phyloP scores from a whole-genome alignment of 345 rosid species.

The Eucalyptus sp. region DNA sequence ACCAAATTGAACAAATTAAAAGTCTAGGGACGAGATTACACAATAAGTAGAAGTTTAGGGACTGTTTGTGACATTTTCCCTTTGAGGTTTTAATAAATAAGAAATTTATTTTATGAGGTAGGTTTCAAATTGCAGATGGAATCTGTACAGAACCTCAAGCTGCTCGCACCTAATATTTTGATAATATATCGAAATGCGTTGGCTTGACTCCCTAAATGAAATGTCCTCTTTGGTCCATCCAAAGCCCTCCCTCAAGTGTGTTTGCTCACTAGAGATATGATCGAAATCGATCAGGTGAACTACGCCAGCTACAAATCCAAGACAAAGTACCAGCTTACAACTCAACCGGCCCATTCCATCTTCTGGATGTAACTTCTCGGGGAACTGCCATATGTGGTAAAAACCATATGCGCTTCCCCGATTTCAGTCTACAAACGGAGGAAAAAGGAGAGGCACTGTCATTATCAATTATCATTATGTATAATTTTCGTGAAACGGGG shows the following conservation, averaged over 20 bases:
- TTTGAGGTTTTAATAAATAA: too few species aligned
- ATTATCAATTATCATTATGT: rapidly evolving
- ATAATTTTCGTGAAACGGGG: neutral
- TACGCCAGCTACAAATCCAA: neutral
- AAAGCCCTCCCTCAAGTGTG: neutral
- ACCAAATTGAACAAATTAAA: too few species aligned
- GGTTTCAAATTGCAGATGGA: too few species aligned
- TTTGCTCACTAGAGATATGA: neutral
- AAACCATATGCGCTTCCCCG: neutral
- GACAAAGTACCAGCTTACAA: neutral
- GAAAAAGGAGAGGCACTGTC: neutral
- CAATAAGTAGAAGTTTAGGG: too few species aligned
- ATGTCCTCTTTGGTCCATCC: neutral
- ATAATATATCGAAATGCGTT: neutral
- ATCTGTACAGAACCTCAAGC: rapidly evolving
- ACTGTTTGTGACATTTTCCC: too few species aligned
- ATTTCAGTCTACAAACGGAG: neutral
- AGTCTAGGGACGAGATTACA: too few species aligned
- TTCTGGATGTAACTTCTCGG: neutral
- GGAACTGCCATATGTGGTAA: neutral
- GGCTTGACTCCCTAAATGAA: neutral
- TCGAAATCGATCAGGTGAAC: neutral
- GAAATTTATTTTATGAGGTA: too few species aligned
- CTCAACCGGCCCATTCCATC: neutral
- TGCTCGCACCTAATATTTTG: neutral